A percentile compares a stretch with the other conserved stretches of the same genome.
Evolutionary conservation across 2,329 filamentous ascomycete genomes (phyloP).

Genomic region (Claviceps sp.): DNA sequence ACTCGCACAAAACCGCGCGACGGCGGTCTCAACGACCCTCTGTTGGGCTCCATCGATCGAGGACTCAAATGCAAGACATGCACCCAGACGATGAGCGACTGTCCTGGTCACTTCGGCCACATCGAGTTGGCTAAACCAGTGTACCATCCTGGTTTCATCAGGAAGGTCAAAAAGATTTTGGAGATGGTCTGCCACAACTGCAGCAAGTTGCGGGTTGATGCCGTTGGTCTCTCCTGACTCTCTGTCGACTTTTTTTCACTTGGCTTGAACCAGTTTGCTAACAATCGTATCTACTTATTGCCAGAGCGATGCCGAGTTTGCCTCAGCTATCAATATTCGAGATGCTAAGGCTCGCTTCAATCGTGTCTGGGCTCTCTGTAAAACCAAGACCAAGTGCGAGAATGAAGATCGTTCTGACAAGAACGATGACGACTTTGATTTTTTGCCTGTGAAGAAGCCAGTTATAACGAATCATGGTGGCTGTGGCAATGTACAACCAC

Average conservation of each 20-base stretch:
- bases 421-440: conserved; percentile 56
- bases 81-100: conserved; percentile 88
- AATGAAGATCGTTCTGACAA: conserved; percentile 59
- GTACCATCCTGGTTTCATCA: conserved; percentile 90
- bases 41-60: conserved; percentile 90
- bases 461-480: conserved; percentile 58
- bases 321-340: conserved; percentile 66
- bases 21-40: conserved; percentile 86
- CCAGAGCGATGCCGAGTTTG: conserved; percentile 75
- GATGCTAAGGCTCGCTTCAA: conserved; percentile 94
- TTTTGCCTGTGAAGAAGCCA: conserved; percentile 46
- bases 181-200: conserved; percentile 99
- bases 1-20: conserved; percentile 80
- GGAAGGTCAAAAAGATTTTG: conserved; percentile 97
- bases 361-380: conserved; percentile 81
- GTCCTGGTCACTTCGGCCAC: conserved; percentile 95
- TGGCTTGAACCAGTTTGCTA: conserved; percentile 40
- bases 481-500: conserved; percentile 83
- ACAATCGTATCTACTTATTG: conserved; percentile 30
- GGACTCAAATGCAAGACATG: conserved; percentile 94
- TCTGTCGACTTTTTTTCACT: conserved; percentile 34
- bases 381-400: conserved; percentile 75
- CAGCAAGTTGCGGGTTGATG: conserved; percentile 92
- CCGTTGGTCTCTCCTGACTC: conserved; percentile 64
- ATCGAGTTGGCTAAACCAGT: conserved; percentile 96